A percentile compares a stretch with the other conserved stretches of the same genome.
Conservation (phyloP, 2,329 filamentous ascomycete species). For the Pseudofabraea citricarpa region DNA sequence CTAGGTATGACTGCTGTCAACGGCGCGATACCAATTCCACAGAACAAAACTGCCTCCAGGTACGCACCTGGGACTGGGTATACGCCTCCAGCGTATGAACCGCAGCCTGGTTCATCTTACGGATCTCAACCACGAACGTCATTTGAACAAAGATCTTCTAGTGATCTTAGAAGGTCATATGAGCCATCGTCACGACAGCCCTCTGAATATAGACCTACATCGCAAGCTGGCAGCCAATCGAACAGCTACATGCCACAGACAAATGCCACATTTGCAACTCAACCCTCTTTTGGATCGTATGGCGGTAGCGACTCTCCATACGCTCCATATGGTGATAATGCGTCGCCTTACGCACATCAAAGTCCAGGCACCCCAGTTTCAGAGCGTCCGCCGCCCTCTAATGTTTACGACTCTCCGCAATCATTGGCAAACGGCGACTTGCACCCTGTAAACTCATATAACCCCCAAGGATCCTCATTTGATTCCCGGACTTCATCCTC, state of each 20-base stretch:
- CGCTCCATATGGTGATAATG: conserved; percentile 3
- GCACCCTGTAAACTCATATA: conserved; percentile 8
- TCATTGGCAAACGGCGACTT: conserved; percentile 13
- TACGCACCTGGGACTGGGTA: conserved; percentile 26
- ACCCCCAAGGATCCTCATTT: conserved; percentile 28
- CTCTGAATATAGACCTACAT: conserved; percentile 30
- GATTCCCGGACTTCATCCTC: conserved; percentile 54
- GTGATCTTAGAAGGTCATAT: conserved; percentile 34
- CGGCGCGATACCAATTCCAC: conserved; percentile 13
- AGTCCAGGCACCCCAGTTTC: conserved; percentile 11
- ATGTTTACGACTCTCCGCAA: conserved; percentile 18
- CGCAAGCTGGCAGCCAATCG: conserved; percentile 26
- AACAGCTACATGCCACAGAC: conserved; percentile 19
- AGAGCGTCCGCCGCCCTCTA: conserved; percentile 10
- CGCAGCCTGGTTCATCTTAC: conserved; percentile 16
- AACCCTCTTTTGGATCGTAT: conserved; percentile 15
- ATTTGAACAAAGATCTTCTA: conserved; percentile 41
- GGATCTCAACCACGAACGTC: conserved; percentile 32
- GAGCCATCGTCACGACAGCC: conserved; percentile 38
- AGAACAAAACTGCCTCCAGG: conserved; percentile 20
- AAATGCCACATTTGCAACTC: conserved; percentile 12
- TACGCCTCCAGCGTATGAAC: conserved; percentile 17
- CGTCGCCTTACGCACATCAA: conserved; percentile 12
- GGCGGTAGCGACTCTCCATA: conserved; percentile 13
- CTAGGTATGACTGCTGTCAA: conserved; percentile 25